These are phyloP conservation scores for Fragaria ananassa DNA, from an alignment of 306 rosid species.

Conservation along the genomic window DNA sequence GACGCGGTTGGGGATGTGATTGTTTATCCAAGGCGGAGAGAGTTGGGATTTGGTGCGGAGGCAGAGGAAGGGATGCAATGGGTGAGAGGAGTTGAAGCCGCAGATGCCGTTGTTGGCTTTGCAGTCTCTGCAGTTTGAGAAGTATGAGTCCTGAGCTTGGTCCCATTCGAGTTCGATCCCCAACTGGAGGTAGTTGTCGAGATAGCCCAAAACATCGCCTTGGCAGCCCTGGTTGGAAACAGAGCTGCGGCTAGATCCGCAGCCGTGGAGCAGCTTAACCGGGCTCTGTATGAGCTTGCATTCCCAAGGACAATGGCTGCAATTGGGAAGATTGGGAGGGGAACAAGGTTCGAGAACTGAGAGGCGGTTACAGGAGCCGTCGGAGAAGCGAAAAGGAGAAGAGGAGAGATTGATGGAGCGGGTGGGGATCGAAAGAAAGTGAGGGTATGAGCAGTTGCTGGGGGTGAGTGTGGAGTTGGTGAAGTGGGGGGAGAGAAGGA, in stretches of 20 bases:
- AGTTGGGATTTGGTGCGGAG: slow-evolving; percentile 28
- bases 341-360: slow-evolving; percentile 58
- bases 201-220: slow-evolving; percentile 53
- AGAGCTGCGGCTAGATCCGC: slow-evolving; percentile 45
- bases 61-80: slow-evolving; percentile 52
- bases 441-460: slow-evolving; percentile 29
- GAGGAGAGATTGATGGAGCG: slow-evolving; percentile 52
- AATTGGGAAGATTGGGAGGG: slow-evolving; percentile 48
- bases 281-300: slow-evolving; percentile 72
- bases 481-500: slow-evolving; percentile 49
- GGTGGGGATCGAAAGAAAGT: slow-evolving; percentile 41
- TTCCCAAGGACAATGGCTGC: slow-evolving; percentile 71
- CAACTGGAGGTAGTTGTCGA: slow-evolving; percentile 32
- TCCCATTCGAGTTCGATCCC: slow-evolving; percentile 86
- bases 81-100: slow-evolving; percentile 70
- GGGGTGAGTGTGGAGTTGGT: background rate
- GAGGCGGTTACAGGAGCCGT: slow-evolving; percentile 61
- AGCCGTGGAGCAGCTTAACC: slow-evolving; percentile 37
- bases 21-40: slow-evolving; percentile 50
- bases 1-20: slow-evolving; percentile 31
- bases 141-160: slow-evolving; percentile 54
- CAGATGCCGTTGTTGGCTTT: slow-evolving; percentile 45
- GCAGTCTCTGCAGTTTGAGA: slow-evolving; percentile 54
- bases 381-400: slow-evolving; percentile 62
- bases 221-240: slow-evolving; percentile 50